These are phyloP conservation scores for Triticum timopheevii DNA, from an alignment of 176 grass and related monocot species.

Conservation along the genomic window DNA sequence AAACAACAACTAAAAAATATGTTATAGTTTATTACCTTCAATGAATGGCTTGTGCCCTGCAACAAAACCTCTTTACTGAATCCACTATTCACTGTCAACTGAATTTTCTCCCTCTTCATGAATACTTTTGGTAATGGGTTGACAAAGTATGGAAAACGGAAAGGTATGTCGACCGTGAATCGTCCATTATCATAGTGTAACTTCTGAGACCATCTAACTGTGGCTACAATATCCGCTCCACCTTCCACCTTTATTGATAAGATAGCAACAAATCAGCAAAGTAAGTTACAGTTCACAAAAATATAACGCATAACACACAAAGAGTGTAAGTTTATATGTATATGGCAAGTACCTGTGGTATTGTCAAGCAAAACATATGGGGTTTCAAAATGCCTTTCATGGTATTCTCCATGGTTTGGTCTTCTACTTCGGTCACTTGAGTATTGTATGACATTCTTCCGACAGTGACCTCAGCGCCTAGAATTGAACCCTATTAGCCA, in stretches of 20 bases:
- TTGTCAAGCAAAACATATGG: constrained; percentile 68
- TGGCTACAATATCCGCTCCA: constrained; percentile 74
- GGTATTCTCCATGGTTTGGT: constrained; percentile 37
- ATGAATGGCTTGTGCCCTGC: constrained; percentile 74
- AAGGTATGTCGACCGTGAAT: constrained; percentile 77
- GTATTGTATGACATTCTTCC: constrained; percentile 68
- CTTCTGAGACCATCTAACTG: constrained; percentile 91
- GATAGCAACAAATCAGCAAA: constrained; percentile 13
- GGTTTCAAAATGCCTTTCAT: constrained; percentile 69
- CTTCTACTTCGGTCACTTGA: constrained; percentile 64
- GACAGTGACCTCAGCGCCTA: constrained; percentile 87
- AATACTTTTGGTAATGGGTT: constrained; percentile 82
- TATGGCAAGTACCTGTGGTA: constrained; percentile 61
- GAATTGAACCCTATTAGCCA: constrained; percentile 99
- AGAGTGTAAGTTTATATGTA: background rate
- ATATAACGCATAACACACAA: background rate
- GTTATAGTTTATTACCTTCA: constrained; percentile 62
- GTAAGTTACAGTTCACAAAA: constrained; percentile 12
- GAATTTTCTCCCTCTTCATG: constrained; percentile 91
- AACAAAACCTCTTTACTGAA: constrained; percentile 81
- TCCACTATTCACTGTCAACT: constrained; percentile 72
- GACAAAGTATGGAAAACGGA: constrained; percentile 80
- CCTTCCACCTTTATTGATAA: constrained; percentile 67
- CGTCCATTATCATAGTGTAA: constrained; percentile 63
- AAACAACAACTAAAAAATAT: constrained; percentile 8